phyloP scores from a whole-genome alignment of 306 rosid genomes.

The Corylus avellana region DNA sequence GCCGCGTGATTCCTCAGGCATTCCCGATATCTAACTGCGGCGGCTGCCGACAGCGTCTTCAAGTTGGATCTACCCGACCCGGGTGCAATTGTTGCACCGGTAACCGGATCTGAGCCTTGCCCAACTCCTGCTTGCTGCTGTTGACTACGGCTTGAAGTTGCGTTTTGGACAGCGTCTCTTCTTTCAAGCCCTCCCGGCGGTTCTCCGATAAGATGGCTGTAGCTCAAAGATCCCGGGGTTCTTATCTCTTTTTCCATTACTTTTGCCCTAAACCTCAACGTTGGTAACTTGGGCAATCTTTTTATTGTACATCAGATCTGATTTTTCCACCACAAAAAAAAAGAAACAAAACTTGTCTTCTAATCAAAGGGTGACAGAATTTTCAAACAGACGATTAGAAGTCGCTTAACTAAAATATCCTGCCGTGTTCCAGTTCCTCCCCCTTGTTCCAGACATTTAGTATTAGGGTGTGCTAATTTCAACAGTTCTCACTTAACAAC shows the following conservation, averaged over 20 bases:
- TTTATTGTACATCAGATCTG: neutral
- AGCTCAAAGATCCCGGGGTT: neutral
- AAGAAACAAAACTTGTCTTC: neutral
- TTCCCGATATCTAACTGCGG: conserved; percentile 31
- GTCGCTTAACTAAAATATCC: neutral
- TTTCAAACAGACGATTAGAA: neutral
- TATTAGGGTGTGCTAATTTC: conserved; percentile 15
- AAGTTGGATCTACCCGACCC: conserved; percentile 18
- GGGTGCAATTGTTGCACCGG: conserved; percentile 1
- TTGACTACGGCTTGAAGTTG: neutral
- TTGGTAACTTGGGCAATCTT: neutral
- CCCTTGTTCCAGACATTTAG: neutral
- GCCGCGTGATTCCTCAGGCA: conserved; percentile 33
- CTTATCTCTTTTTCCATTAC: neutral
- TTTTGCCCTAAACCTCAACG: neutral
- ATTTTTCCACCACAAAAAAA: neutral
- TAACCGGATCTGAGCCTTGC: conserved; percentile 1
- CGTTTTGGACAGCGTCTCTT: neutral
- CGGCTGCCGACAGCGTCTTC: neutral
- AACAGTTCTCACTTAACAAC: neutral
- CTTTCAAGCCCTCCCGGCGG: neutral
- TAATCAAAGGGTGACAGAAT: neutral
- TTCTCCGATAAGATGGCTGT: neutral
- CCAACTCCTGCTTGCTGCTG: neutral
- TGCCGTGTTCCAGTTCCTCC: neutral